Evolutionary conservation across 2,329 filamentous ascomycete species (phyloP), one percentile per base, ranked within the genome.

Genomic region (Harringtonia aguacate): DNA sequence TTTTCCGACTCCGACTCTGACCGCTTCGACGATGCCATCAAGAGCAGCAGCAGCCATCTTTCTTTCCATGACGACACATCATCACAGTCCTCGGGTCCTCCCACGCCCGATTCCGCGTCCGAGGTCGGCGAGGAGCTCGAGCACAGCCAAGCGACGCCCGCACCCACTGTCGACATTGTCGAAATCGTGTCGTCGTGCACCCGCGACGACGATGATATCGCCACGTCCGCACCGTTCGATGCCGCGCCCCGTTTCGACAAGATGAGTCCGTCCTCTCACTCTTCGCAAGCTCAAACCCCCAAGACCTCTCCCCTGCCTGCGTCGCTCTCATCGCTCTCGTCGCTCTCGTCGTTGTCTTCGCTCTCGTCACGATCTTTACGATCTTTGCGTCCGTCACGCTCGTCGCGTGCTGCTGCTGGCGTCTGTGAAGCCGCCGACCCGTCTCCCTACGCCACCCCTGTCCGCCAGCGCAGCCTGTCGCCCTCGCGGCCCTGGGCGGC

Each of bases 1-100:
- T 73, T 73, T 51, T 75, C 71, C 1, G 70, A 68, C 41, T 70
- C 66, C 0, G 72, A 73, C 48, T 62, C 65, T 3, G 68, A 65
- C 22, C 56, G 53, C 18, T 62, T 68, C 44, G 58, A 56, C 33
- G 27, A 20, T 30, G 27, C 33, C 10, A 30, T 41, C 33, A 29
- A 40, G 31, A 4, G 21, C 5, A 17, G 37, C n/a, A 20, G 28
- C 7, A 9, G 14, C 22, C 46, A 47, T 27, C 24, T 27, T 10
- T 27, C 24, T 6, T 46, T 51, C 33, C 60, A 64, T 45, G 65
- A 67, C 45, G 67, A 69, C 44, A 56, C 59, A 8, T 56, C 60
- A 31, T 72, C 68, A 14, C 67, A 69, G 48, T 66, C 63, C 29
- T 66, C 68, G 34, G 67, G 66, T 31, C 58, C 62, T 27, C 67